Evolutionary conservation across 352 stramenopile genomes (phyloP), one percentile per base, ranked within the genome.

Genomic region (Phytophthora citricola): DNA sequence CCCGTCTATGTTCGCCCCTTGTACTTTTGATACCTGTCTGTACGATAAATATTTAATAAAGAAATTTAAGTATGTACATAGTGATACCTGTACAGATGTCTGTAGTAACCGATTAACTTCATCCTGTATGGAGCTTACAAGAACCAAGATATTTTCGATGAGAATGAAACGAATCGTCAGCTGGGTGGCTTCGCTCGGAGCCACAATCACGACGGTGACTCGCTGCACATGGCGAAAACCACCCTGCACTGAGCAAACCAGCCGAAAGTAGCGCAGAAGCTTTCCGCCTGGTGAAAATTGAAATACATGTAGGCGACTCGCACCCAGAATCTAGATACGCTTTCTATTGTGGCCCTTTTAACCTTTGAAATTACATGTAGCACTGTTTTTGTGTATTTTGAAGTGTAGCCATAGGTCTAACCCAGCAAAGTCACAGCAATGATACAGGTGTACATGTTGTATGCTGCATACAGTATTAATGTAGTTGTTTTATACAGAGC

Each of bases 51-150:
- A n/a, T 20, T 3, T 4, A 11, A 17, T 2, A 22, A 29, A 15
- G 17, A 20, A 20, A 20, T 20, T 20, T 20, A 56, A 10, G 29
- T 9, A 11, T 56, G 43, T 7, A 41, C 11, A 41, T 17, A 41
- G 5, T 2, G 11, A 4, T 8, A 1, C 11, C 2, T 15, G 3
- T 17, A 17, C 11, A 17, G 11, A 41, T 17, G 2, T 17, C 36
- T 17, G 15, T 41, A 10, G 4, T 7, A 41, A 17, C 17, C 36
- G 11, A 41, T 4, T 39, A 4, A 39, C 7, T 39, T 14, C 9
- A 60, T 51, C 45, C 3, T 63, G 56, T 63, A 20, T 20, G 17
- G 17, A 20, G 17, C 17, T 20, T 20, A 20, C 56, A 44, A 63
- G 22, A 56, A 44, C 32, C 32, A 39, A 39, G 32, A 27, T 32